Percentiles rank a stretch among this genome's conserved stretches.
These are phyloP conservation scores for Naumovozyma baii DNA, from an alignment of 805 yeast genomes.

Conservation along the genomic window DNA sequence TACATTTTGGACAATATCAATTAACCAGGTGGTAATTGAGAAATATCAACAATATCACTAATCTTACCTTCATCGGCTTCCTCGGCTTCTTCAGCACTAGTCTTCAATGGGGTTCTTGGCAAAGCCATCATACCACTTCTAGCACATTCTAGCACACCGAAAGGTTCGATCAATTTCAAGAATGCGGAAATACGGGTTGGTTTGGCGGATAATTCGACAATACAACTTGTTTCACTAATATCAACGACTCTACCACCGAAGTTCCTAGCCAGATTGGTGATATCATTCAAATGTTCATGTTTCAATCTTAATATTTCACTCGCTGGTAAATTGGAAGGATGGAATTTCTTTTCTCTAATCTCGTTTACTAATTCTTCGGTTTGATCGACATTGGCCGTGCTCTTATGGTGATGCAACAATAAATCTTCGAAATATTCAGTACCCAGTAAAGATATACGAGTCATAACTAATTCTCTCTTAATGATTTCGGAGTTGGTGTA, in stretches of 20 bases:
- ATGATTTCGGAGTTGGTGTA: constrained; percentile 85
- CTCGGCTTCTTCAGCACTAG: constrained; percentile 40
- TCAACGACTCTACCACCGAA: constrained; percentile 93
- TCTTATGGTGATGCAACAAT: constrained; percentile 61
- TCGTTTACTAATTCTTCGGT: constrained; percentile 22
- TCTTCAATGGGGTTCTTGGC: constrained; percentile 84
- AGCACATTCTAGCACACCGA: constrained; percentile 92
- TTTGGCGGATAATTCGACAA: constrained; percentile 89
- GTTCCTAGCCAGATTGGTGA: constrained; percentile 67
- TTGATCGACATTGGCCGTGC: constrained; percentile 21
- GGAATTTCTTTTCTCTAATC: constrained; percentile 42
- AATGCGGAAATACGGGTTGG: constrained; percentile 84
- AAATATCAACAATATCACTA: constrained; percentile 68
- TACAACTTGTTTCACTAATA: constrained; percentile 84
- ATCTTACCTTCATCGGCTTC: constrained; percentile 40
- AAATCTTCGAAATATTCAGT: constrained; percentile 98
- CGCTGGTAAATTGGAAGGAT: constrained; percentile 82
- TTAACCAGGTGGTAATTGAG: constrained; percentile 93
- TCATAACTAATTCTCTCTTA: constrained; percentile 81
- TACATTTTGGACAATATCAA: neutral
- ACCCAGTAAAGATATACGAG: constrained; percentile 86
- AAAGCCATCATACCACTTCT: constrained; percentile 98
- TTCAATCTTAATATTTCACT: constrained; percentile 92
- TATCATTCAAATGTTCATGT: constrained; percentile 78
- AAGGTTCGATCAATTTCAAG: constrained; percentile 83